Evolutionary conservation across 1,284 basidiomycete genomes (phyloP).

Genomic region (Cutaneotrichosporon arboriforme): DNA sequence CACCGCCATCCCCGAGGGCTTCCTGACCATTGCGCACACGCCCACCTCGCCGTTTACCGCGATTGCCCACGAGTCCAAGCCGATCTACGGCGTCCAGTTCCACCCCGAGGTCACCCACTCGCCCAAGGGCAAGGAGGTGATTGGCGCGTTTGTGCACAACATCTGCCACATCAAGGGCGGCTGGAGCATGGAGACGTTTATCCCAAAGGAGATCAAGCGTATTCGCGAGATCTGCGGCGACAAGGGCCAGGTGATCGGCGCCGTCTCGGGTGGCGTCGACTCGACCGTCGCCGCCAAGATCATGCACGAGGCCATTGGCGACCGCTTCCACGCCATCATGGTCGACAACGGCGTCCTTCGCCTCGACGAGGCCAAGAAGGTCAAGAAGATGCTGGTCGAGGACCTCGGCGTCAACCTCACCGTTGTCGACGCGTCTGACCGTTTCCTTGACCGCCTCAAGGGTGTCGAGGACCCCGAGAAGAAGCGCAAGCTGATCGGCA

Average conservation of each 20-base stretch:
- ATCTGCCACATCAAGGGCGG: conserved; percentile 76
- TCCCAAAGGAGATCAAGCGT: conserved; percentile 91
- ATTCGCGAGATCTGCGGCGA: conserved; percentile 94
- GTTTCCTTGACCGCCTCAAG: conserved; percentile 83
- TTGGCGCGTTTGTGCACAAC: conserved; percentile 76
- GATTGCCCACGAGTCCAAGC: conserved; percentile 82
- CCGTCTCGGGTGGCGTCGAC: conserved; percentile 96
- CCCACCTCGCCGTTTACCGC: conserved; percentile 87
- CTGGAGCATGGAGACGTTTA: conserved; percentile 98
- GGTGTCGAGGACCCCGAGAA: conserved; percentile 93
- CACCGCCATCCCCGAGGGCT: conserved; percentile 70
- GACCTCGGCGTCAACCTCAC: conserved; percentile 95
- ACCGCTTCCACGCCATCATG: conserved; percentile 99
- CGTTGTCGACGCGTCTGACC: conserved; percentile 89
- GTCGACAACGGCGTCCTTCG: conserved; percentile 98
- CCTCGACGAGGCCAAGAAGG: conserved; percentile 83
- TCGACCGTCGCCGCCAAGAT: conserved; percentile 97
- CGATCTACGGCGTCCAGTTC: conserved; percentile 96
- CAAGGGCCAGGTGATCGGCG: conserved; percentile 93
- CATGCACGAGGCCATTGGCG: conserved; percentile 99
- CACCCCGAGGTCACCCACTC: conserved; percentile 99
- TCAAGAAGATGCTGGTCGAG: conserved; percentile 89
- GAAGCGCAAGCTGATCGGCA: conserved; percentile 98
- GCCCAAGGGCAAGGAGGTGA: conserved; percentile 82
- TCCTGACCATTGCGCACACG: conserved; percentile 84